Evolutionary conservation across 2,329 filamentous ascomycete species (phyloP), one percentile per base, ranked within the genome.

Genomic region (Pseudocercospora eumusae): DNA sequence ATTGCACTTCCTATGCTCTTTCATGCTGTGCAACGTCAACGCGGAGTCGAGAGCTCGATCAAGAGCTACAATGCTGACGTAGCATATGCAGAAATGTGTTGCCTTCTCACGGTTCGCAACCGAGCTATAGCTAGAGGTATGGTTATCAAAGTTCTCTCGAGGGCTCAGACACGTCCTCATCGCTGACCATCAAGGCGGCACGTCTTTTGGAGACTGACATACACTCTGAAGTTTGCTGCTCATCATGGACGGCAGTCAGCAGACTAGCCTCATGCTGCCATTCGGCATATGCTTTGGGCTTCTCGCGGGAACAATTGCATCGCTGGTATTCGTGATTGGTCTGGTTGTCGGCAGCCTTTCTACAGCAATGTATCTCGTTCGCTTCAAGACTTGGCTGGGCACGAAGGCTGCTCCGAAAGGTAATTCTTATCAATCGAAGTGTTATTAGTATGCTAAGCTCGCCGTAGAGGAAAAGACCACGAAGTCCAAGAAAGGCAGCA

Each of bases 271-370:
- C 47, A 52, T 52, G 47, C 15, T 52, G 15, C 21, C 23, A 15
- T 52, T 52, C 13, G 47, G 47, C 23, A 52, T 52, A 28, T 52
- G 47, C 47, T 52, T 52, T 10, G 47, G 21, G 10, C 21, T 52
- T 13, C 21, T 52, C 10, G 47, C 47, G 8, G 47, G 47, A 2
- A 52, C 23, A 6, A 28, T 52, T 4, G 47, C 47, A 4, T n/a
- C 25, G 5, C 13, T 52, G 25, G 47, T 52, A 10, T 52, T 52
- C 47, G 47, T 52, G 21, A 28, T 52, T 10, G 47, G 47, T 13
- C 5, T 52, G 25, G 47, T 28, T 1, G 21, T 52, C 8, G 47
- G 47, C 2, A 25, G 47, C 8, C 20, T 52, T 0, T 52, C 47
- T 6, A 25, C 25, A 13, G 23, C 47, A 10, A 52, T 28, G 47